Percentiles rank a stretch among this genome's conserved stretches.
These are phyloP conservation scores for Penicillium sclerotiorum DNA, from an alignment of 2,329 filamentous ascomycete species.

Conservation along the genomic window DNA sequence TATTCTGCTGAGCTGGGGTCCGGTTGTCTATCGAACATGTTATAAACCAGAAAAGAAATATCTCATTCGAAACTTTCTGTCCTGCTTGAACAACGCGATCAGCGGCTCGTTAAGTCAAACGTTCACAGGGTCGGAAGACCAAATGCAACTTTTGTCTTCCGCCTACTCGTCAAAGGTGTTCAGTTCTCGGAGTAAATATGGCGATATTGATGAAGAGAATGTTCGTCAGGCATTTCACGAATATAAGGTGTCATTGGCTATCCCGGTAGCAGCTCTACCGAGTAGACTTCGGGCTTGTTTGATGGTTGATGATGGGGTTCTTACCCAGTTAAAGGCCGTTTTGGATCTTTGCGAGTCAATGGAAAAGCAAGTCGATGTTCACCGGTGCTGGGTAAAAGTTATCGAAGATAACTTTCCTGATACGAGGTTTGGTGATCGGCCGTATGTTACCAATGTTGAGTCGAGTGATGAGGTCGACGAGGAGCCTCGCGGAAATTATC, in stretches of 20 bases:
- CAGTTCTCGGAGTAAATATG: conserved; percentile 17
- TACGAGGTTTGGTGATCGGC: conserved; percentile 15
- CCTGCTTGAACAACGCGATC: conserved; percentile 64
- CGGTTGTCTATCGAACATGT: conserved; percentile 31
- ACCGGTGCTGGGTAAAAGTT: conserved; percentile 28
- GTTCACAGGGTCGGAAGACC: conserved; percentile 24
- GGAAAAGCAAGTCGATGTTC: conserved; percentile 15
- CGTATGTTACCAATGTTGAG: conserved; percentile 3
- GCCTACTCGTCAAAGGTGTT: conserved; percentile 33
- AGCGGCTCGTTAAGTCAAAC: conserved; percentile 19
- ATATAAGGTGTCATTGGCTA: conserved; percentile 29
- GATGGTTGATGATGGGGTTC: conserved; percentile 29
- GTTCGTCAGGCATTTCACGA: conserved; percentile 31
- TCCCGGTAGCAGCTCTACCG: conserved; percentile 31
- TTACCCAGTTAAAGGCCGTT: conserved; percentile 20
- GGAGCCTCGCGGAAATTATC: conserved; percentile 19
- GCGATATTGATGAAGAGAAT: conserved; percentile 16
- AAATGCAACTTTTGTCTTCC: conserved; percentile 19
- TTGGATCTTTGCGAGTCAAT: conserved; percentile 16
- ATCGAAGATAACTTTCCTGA: conserved; percentile 36
- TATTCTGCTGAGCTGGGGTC: conserved; percentile 33
- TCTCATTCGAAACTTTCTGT: conserved; percentile 57
- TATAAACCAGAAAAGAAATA: conserved; percentile 29
- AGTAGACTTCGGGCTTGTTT: conserved; percentile 30
- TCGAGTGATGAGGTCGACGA: not conserved